Conservation (phyloP, 2,329 filamentous ascomycete species). For the Pseudonectria foliicola region DNA sequence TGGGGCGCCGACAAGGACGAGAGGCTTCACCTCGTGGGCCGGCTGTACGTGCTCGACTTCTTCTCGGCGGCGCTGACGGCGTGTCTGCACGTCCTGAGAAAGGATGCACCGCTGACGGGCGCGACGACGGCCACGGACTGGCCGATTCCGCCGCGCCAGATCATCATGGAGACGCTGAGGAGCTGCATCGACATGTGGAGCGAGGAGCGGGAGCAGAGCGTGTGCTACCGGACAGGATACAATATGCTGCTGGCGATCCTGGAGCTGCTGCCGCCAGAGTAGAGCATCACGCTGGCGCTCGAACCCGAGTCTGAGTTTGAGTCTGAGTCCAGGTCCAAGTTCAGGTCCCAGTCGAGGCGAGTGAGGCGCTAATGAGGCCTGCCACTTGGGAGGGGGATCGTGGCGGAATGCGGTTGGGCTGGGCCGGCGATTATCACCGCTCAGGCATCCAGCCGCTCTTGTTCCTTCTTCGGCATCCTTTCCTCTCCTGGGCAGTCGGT, state of each 20-base stretch:
- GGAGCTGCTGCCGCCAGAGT: conserved; percentile 16
- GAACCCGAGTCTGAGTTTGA: too few species aligned
- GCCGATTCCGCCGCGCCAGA: conserved; percentile 27
- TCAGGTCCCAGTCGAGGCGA: too few species aligned
- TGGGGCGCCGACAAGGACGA: conserved; percentile 22
- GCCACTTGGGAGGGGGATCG: too few species aligned
- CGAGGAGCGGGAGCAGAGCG: conserved; percentile 28
- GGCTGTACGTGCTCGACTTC: conserved; percentile 29
- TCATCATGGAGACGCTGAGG: conserved; percentile 27
- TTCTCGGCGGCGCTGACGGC: conserved; percentile 29
- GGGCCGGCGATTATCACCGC: too few species aligned
- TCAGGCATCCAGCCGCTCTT: too few species aligned
- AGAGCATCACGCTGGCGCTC: too few species aligned
- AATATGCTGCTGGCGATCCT: conserved; percentile 23
- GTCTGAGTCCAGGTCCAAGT: too few species aligned
- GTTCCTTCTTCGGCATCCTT: too few species aligned
- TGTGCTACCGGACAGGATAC: conserved; percentile 29
- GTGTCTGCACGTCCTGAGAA: conserved; percentile 27
- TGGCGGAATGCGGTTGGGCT: too few species aligned
- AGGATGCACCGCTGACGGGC: conserved; percentile 26
- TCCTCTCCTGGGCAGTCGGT: too few species aligned
- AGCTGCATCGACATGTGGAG: conserved; percentile 30
- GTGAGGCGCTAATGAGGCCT: too few species aligned
- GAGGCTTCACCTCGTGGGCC: conserved; percentile 25
- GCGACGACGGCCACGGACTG: conserved; percentile 19